Evolutionary conservation across 805 yeast genomes (phyloP).

Genomic region (Lipomyces chichibuensis): DNA sequence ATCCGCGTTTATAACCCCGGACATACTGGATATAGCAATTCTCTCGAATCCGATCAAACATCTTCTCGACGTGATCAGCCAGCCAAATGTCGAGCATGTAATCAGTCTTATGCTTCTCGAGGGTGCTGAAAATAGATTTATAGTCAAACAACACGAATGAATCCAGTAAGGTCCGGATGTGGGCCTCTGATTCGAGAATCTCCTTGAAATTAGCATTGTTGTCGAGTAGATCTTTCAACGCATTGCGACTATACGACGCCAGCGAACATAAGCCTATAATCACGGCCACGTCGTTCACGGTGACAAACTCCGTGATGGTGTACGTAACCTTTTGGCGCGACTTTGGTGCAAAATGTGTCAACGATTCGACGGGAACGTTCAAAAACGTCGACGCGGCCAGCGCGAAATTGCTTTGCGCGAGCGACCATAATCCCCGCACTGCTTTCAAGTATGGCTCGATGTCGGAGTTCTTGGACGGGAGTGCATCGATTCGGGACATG

Average conservation of each 20-base stretch:
- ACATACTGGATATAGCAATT: slow-evolving; percentile 34
- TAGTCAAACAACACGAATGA: slow-evolving; percentile 30
- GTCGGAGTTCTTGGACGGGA: slow-evolving; percentile 19
- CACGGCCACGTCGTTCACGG: slow-evolving; percentile 26
- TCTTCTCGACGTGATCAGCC: slow-evolving; percentile 21
- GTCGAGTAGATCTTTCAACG: slow-evolving; percentile 20
- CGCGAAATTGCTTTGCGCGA: slow-evolving; percentile 14
- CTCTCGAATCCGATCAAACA: slow-evolving; percentile 26
- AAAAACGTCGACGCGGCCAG: slow-evolving; percentile 20
- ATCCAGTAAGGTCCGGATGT: slow-evolving; percentile 28
- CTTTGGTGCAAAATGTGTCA: neutral
- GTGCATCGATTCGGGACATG: slow-evolving; percentile 16
- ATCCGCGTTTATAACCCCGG: slow-evolving; percentile 30
- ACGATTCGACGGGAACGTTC: slow-evolving; percentile 12
- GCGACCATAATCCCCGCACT: slow-evolving; percentile 21
- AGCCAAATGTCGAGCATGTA: slow-evolving; percentile 32
- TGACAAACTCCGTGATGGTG: slow-evolving; percentile 22
- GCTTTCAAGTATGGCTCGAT: slow-evolving; percentile 22
- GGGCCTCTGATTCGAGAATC: slow-evolving; percentile 26
- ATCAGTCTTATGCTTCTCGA: slow-evolving; percentile 22
- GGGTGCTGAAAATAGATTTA: slow-evolving; percentile 11
- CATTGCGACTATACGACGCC: slow-evolving; percentile 25
- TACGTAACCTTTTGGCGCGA: slow-evolving; percentile 4
- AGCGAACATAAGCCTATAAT: slow-evolving; percentile 28
- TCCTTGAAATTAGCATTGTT: slow-evolving; percentile 26